Evolutionary conservation across 139 green algal genomes (phyloP).

Genomic region (Coelastrella sp.): DNA sequence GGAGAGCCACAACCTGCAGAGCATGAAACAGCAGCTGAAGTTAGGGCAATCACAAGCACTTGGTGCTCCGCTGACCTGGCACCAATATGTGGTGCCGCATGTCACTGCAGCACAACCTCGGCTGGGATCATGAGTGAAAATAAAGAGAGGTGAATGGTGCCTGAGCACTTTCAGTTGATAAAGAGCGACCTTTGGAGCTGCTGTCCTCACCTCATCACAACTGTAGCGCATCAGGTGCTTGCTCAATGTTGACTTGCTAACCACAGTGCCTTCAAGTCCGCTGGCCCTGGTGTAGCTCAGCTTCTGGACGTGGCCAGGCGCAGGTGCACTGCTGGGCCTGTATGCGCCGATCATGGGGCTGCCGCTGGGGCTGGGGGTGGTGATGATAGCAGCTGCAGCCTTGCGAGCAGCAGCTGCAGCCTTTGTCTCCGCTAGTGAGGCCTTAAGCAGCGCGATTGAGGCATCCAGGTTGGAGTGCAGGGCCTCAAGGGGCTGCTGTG

Average conservation of each 20-base stretch:
- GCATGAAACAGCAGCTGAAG: too few species aligned
- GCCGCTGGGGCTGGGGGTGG: background rate
- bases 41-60: too few species aligned
- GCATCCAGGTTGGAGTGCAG: conserved; percentile 23
- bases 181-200: too few species aligned
- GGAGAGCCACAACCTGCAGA: conserved; percentile 26
- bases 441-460: conserved; percentile 30
- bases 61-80: background rate
- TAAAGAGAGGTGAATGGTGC: too few species aligned
- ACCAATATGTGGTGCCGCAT: background rate
- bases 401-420: conserved; percentile 32
- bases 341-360: background rate
- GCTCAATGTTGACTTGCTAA: conserved; percentile 4
- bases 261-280: background rate
- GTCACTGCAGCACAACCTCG: too few species aligned
- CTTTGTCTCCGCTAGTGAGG: conserved; percentile 10
- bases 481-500: background rate
- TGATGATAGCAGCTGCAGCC: conserved; percentile 21
- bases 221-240: conserved; percentile 48
- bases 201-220: conserved; percentile 36
- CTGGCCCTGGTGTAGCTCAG: conserved; percentile 16
- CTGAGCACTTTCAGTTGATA: too few species aligned
- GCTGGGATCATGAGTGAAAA: too few species aligned
- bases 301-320: background rate
- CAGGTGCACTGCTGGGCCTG: conserved; percentile 14